Evolutionary conservation across 2,329 filamentous ascomycete genomes (phyloP).

Genomic region (Xylaria sp.): DNA sequence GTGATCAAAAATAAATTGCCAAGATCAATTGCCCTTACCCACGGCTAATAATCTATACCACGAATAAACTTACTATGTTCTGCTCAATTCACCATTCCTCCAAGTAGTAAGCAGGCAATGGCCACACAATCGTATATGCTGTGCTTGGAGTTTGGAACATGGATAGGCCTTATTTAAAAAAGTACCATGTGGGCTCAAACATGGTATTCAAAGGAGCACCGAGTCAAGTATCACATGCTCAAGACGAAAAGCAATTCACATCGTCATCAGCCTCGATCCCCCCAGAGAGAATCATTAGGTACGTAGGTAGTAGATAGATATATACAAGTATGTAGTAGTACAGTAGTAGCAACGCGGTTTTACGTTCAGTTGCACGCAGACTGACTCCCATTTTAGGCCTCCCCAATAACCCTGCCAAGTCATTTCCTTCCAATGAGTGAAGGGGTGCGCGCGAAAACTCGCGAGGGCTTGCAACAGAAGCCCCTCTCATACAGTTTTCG

Average conservation of each 20-base stretch:
- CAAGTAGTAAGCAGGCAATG: too few species aligned
- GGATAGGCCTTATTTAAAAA: not conserved
- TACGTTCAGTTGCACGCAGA: not conserved
- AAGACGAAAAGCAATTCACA: not conserved
- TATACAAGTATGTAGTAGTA: conserved; percentile 17
- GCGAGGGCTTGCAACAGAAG: not conserved
- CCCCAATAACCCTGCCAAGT: not conserved
- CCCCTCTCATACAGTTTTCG: conserved; percentile 11
- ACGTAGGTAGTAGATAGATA: conserved; percentile 13
- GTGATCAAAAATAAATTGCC: too few species aligned
- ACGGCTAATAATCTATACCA: too few species aligned
- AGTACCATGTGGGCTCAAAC: not conserved
- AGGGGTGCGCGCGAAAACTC: conserved; percentile 9
- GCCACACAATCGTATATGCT: too few species aligned
- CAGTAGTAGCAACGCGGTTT: not conserved
- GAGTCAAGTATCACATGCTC: not conserved
- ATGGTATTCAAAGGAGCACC: not conserved
- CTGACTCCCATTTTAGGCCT: conserved; percentile 2
- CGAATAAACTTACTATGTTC: too few species aligned
- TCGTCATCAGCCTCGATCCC: not conserved
- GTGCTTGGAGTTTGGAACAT: too few species aligned
- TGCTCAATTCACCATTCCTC: too few species aligned
- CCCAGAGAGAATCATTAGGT: not conserved
- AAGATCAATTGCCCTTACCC: too few species aligned
- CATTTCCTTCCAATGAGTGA: conserved; percentile 8